Evolutionary conservation across 1,139 yeast species (phyloP).

Genomic region (Kodamaea arcana): DNA sequence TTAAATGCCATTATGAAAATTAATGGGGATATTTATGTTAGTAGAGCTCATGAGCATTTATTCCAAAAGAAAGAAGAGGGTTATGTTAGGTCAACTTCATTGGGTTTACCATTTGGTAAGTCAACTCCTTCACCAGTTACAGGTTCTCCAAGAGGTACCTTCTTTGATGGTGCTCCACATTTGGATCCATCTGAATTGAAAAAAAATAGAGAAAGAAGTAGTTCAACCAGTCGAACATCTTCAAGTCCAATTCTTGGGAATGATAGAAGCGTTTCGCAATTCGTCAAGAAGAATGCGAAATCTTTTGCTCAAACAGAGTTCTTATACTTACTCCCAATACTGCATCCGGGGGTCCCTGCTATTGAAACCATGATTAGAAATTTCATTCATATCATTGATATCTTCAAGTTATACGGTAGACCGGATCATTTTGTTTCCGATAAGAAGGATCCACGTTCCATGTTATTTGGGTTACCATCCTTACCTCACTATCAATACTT

Average conservation of each 20-base stretch:
- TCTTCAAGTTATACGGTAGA: slow-evolving; percentile 53
- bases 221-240: slow-evolving; percentile 4
- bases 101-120: too few species aligned
- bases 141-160: slow-evolving; percentile 3
- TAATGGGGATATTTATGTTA: slow-evolving; percentile 47
- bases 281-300: slow-evolving; percentile 23
- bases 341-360: slow-evolving; percentile 55
- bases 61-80: slow-evolving; percentile 9
- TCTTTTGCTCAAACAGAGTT: slow-evolving; percentile 34
- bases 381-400: slow-evolving; percentile 49
- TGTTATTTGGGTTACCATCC: slow-evolving; percentile 55
- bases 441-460: slow-evolving; percentile 40
- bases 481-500: slow-evolving; percentile 52
- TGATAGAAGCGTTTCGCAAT: slow-evolving; percentile 10
- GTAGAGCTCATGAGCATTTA: slow-evolving; percentile 33
- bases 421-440: slow-evolving; percentile 48
- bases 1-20: slow-evolving; percentile 50
- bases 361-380: slow-evolving; percentile 55
- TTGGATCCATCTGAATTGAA: slow-evolving; percentile 4
- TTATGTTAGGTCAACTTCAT: slow-evolving; percentile 3
- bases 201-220: slow-evolving; percentile 2
- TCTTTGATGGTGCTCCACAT: slow-evolving; percentile 7
- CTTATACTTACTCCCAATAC: slow-evolving; percentile 48
- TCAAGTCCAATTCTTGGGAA: slow-evolving; percentile 4
- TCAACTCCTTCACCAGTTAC: slow-evolving; percentile 3